A percentile compares a stretch with the other conserved stretches of the same genome.
These are phyloP conservation scores for Talaromyces sp. DNA, from an alignment of 2,329 filamentous ascomycete genomes.

Conservation along the genomic window DNA sequence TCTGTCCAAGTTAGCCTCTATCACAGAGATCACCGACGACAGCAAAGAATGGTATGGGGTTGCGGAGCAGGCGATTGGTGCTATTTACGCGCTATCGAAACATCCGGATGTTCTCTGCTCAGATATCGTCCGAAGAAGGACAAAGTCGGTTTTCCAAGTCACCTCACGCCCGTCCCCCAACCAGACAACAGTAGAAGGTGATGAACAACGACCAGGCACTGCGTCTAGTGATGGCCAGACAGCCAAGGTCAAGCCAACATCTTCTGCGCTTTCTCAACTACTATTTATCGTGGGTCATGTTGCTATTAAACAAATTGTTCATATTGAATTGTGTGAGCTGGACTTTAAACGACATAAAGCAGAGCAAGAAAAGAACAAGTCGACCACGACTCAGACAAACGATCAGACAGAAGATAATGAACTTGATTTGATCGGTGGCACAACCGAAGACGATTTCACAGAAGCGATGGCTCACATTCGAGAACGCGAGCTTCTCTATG, in stretches of 20 bases:
- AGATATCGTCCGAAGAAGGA: conserved; percentile 82
- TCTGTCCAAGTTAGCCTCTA: conserved; percentile 71
- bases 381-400: conserved; percentile 41
- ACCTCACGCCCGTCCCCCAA: conserved; percentile 26
- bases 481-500: conserved; percentile 78
- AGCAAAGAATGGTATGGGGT: conserved; percentile 95
- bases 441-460: conserved; percentile 89
- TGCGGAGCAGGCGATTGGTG: conserved; percentile 91
- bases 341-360: conserved; percentile 94
- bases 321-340: conserved; percentile 92
- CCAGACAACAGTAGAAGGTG: conserved; percentile 23
- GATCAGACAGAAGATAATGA: conserved; percentile 72
- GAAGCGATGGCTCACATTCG: conserved; percentile 81
- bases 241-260: conserved; percentile 59
- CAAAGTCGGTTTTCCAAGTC: conserved; percentile 69
- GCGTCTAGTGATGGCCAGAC: conserved; percentile 28
- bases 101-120: conserved; percentile 92
- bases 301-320: conserved; percentile 97
- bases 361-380: conserved; percentile 47
- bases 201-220: conserved; percentile 31
- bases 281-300: conserved; percentile 95
- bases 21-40: conserved; percentile 79
- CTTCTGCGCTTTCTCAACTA: conserved; percentile 78
- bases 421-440: conserved; percentile 92
- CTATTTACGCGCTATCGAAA: conserved; percentile 89